Percentiles rank a stretch among this genome's conserved stretches.
Evolutionary conservation across 192 early-diverging fungal species (phyloP).

Genomic region (Entophlyctis luteolus): DNA sequence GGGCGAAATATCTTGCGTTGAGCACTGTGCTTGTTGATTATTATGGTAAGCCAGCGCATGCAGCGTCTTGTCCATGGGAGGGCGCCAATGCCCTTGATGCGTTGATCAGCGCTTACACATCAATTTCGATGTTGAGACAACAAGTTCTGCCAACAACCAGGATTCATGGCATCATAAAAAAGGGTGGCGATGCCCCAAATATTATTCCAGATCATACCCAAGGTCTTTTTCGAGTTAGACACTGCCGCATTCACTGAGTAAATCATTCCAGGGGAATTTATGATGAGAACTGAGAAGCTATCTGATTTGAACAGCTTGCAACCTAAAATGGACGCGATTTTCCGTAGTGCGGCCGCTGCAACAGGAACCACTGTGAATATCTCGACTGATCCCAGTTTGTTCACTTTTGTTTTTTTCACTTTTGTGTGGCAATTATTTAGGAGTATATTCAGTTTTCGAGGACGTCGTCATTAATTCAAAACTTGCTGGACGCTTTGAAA

Average conservation of each 20-base stretch:
- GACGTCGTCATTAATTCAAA: slow-evolving; percentile 52
- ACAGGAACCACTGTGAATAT: slow-evolving; percentile 65
- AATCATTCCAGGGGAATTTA: slow-evolving; percentile 13
- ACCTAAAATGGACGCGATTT: slow-evolving; percentile 49
- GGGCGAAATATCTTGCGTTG: slow-evolving; percentile 27
- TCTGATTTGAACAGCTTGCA: slow-evolving; percentile 47
- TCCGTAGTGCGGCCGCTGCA: slow-evolving; percentile 63
- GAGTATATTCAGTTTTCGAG: slow-evolving; percentile 42
- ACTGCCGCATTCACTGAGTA: background rate
- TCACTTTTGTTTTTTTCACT: background rate
- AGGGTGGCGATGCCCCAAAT: slow-evolving; percentile 57
- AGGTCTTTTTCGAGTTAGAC: background rate
- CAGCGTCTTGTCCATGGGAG: slow-evolving; percentile 51
- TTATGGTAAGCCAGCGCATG: slow-evolving; percentile 41
- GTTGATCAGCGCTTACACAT: slow-evolving; percentile 58
- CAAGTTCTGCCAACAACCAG: slow-evolving; percentile 58
- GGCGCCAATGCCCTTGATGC: slow-evolving; percentile 78
- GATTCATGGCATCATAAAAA: slow-evolving; percentile 72
- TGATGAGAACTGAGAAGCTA: slow-evolving; percentile 53
- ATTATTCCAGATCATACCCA: slow-evolving; percentile 44
- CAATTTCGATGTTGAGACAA: slow-evolving; percentile 66
- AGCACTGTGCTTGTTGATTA: slow-evolving; percentile 18
- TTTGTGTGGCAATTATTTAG: background rate
- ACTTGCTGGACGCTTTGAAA: slow-evolving; percentile 33
- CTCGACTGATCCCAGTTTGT: slow-evolving; percentile 33